Conservation (phyloP, 2,329 filamentous ascomycete species). For the Diaporthe amygdali region DNA sequence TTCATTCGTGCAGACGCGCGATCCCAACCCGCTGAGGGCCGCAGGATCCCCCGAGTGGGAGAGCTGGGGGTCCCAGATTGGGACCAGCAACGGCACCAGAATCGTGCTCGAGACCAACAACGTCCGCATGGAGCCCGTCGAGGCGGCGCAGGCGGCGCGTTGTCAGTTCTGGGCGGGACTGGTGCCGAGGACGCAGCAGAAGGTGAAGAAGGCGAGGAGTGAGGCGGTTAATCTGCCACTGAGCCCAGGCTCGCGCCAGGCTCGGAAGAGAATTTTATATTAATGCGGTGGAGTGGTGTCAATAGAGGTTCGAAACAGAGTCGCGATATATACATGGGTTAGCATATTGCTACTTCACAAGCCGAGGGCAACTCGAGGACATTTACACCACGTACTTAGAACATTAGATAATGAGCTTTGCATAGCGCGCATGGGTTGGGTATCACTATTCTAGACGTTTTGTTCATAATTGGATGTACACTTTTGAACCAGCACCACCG, state of each 20-base stretch:
- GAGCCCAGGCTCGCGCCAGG: fast-evolving
- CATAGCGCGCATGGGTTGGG: constrained; percentile 6
- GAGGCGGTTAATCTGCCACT: not conserved
- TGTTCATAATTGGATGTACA: not conserved
- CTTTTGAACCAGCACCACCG: not conserved
- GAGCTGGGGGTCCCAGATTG: constrained; percentile 40
- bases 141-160: constrained; percentile 38
- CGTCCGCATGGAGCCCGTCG: constrained; percentile 46
- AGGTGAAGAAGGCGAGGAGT: constrained; percentile 11
- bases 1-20: constrained; percentile 50
- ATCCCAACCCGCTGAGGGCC: constrained; percentile 47
- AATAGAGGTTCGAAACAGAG: not conserved
- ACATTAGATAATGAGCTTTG: not conserved
- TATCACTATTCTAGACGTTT: constrained; percentile 12
- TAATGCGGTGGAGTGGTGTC: not conserved
- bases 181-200: constrained; percentile 40
- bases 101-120: constrained; percentile 46
- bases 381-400: not conserved
- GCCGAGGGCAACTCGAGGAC: not conserved
- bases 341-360: not conserved
- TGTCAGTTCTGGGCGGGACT: constrained; percentile 49
- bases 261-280: not conserved
- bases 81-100: constrained; percentile 33
- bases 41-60: constrained; percentile 46
- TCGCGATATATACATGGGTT: not conserved